These are phyloP conservation scores for Skeletonema tropicum DNA, from an alignment of 108 stramenopile genomes.

Conservation along the genomic window DNA sequence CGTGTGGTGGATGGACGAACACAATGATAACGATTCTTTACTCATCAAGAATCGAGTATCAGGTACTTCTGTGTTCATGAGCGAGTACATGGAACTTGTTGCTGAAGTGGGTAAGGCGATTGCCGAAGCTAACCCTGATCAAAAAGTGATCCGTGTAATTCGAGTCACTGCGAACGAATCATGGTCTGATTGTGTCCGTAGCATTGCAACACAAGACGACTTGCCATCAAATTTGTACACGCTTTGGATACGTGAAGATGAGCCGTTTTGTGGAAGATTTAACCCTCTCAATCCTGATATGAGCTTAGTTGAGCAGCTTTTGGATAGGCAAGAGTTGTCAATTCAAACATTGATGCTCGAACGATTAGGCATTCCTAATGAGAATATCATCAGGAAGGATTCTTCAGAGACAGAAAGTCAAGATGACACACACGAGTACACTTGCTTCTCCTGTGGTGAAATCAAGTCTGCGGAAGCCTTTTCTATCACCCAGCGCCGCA, in stretches of 20 bases:
- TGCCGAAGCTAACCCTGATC: not conserved
- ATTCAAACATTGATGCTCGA: not conserved
- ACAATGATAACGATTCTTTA: not conserved
- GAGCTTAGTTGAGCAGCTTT: not conserved
- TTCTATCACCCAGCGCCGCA: not conserved
- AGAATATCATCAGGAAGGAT: not conserved
- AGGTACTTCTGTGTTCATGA: not conserved
- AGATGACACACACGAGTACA: not conserved
- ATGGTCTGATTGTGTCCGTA: not conserved
- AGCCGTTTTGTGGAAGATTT: not conserved
- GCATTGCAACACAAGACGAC: not conserved
- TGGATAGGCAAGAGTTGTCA: not conserved
- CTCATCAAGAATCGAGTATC: not conserved
- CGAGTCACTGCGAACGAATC: not conserved
- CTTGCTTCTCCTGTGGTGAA: not conserved
- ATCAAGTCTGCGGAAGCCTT: not conserved
- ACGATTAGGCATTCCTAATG: not conserved
- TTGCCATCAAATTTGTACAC: not conserved
- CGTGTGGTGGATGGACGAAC: not conserved
- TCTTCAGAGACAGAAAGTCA: not conserved
- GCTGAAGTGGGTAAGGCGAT: not conserved
- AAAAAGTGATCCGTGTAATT: not conserved
- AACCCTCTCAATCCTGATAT: not conserved
- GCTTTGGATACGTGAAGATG: not conserved
- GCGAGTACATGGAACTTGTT: not conserved